Base-by-base conservation (phyloP, 352 stramenopile genomes). In the Pythium rhizo-oryzae region DNA sequence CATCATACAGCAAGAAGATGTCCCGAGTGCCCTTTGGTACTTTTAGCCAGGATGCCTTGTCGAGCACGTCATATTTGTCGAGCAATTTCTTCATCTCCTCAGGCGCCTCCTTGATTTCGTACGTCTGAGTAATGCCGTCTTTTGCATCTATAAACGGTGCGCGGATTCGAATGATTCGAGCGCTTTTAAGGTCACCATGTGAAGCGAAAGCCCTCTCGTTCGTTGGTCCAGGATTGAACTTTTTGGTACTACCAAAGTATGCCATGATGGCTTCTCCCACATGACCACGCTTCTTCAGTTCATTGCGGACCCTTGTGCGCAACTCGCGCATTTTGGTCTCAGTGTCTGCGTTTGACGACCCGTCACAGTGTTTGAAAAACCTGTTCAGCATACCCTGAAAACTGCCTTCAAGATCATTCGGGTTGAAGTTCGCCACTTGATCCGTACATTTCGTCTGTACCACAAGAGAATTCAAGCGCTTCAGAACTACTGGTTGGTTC, bases 311-410 rank as follows among this genome's bases (percentile, higher is more conserved):
- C 47, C 74, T 72, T 6, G 74, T 65, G 13, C 84, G 79, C 5
- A 84, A 60, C 16, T 78, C 67, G 0, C 71, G 78, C 59, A 78
- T 65, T 37, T 78, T 75, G 8, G 80, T 72, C 19, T 88, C 82
- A 24, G 86, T 68, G 4, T 87, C 74, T 30, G 76, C 44, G 19
- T 79, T 61, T 3, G 79, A 81, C 0, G 65, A 65, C 4, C 74
- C 65, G 11, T 71, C 69, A 39, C 86, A 69, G 39, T 92, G 84
- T 1, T 46, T 37, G 41, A 89, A 92, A 39, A 90, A 79, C 0
- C 72, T 74, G 57, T 92, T 92, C 1, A 92, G 71, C 43, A 92
- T 63, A 3, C 83, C 72, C 47, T 91, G 82, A 37, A 91, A 92
- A 39, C 80, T 91, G 8, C 80, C 82, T 63, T 92, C 82, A n/a